A percentile compares a stretch with the other conserved stretches of the same genome.
Conservation (phyloP, 371 early-diverging fungal genomes). For the Mucor velutinosus region DNA sequence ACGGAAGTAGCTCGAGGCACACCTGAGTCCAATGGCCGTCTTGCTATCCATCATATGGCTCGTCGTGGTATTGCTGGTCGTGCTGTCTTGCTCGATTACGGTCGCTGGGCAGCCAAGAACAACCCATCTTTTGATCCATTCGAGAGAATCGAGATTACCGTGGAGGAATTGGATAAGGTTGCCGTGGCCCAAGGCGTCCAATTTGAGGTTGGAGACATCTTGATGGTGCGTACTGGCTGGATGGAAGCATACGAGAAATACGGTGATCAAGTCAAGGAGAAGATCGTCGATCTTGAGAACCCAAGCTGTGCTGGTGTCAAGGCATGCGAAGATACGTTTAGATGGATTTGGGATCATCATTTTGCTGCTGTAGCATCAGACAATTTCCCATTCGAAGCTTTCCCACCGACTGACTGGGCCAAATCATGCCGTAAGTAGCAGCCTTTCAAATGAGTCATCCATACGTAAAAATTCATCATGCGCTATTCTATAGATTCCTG, state of each 20-base stretch:
- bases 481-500: conserved; percentile 27
- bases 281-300: conserved; percentile 8
- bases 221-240: conserved; percentile 47
- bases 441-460: not conserved
- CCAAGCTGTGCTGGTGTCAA: conserved; percentile 39
- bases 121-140: conserved; percentile 35
- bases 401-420: conserved; percentile 28
- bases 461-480: no score
- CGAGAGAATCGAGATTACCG: conserved; percentile 31
- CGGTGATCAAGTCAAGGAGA: conserved; percentile 10
- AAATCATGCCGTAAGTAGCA: conserved; percentile 29
- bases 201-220: conserved; percentile 44
- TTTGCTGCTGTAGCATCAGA: conserved; percentile 48
- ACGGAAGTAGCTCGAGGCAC: conserved; percentile 20
- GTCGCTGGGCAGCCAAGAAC: conserved; percentile 36
- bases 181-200: conserved; percentile 38
- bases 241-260: conserved; percentile 23
- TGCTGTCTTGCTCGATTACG: conserved; percentile 47
- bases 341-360: conserved; percentile 50
- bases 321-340: conserved; percentile 41
- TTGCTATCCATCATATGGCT: conserved; percentile 50
- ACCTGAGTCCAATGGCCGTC: conserved; percentile 16
- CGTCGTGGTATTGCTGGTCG: conserved; percentile 49
- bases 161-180: conserved; percentile 39
- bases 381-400: conserved; percentile 41